These are phyloP conservation scores for Leishmania mexicana DNA, from an alignment of 208 protist species.

Conservation along the genomic window DNA sequence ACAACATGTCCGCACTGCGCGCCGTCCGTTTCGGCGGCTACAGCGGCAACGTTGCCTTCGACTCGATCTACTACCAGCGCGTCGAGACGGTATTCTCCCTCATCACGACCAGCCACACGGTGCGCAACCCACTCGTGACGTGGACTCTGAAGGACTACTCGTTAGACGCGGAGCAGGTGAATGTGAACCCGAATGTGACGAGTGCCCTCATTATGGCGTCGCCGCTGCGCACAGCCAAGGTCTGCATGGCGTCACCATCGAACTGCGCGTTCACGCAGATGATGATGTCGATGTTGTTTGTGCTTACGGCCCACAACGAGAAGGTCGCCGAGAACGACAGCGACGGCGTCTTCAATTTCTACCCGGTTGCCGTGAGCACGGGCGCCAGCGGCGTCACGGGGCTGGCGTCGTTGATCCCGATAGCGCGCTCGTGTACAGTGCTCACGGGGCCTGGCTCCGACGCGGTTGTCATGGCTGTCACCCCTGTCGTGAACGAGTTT, in stretches of 20 bases:
- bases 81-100: conserved; percentile 59
- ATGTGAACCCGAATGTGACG: conserved; percentile 39
- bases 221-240: conserved; percentile 58
- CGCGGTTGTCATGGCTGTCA: conserved; percentile 56
- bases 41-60: conserved; percentile 75
- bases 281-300: conserved; percentile 62
- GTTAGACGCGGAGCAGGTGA: conserved; percentile 27
- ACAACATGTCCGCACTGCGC: conserved; percentile 46
- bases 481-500: conserved; percentile 84
- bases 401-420: conserved; percentile 66
- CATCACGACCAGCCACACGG: conserved; percentile 43
- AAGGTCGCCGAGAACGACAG: conserved; percentile 25
- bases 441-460: conserved; percentile 66
- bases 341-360: conserved; percentile 49
- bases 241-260: conserved; percentile 73
- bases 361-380: conserved; percentile 65
- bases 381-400: conserved; percentile 68
- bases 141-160: conserved; percentile 57
- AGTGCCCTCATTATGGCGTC: conserved; percentile 52
- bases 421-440: conserved; percentile 70
- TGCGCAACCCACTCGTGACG: conserved; percentile 56
- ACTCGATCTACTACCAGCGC: conserved; percentile 71
- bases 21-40: conserved; percentile 63
- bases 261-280: conserved; percentile 58
- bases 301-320: conserved; percentile 56